Base-by-base conservation (phyloP, 768 basidiomycete genomes). In the Mycena alexandri region DNA sequence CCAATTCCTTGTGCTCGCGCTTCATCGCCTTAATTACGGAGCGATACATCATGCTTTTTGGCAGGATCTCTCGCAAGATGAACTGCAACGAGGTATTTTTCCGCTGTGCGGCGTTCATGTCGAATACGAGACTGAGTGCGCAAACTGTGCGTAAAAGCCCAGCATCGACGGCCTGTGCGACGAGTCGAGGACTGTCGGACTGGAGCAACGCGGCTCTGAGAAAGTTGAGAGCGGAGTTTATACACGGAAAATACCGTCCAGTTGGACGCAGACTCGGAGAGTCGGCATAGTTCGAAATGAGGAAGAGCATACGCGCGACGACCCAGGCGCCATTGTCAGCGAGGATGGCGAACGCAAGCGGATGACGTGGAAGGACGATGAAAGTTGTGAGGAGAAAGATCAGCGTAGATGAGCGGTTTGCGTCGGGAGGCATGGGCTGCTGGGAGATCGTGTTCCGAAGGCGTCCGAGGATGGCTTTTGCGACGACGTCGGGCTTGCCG, bases 291-390 rank as follows among this genome's bases (percentile, higher is more conserved):
- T 59, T n/a, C 0, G 67, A 55, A 2, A 33, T 38, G n/a, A 68
- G 21, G 38, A 44, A 44, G 3, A 68, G 56, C 55, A 61, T 61
- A 10, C 67, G 61, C 14, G 61, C 47, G 38, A 64, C 62, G n/a
- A 68, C 50, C 67, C 67, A 68, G 36, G n/a, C 17, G 3, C 24
- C 56, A 36, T 63, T 68, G 33, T 68, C 54, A 16, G 63, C 67
- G 21, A 68, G 56, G 25, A 68, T 41, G n/a, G 55, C 42, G 55
- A 68, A 64, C 24, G 62, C 25, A 50, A 68, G 62, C 5, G 61
- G 47, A 38, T 68, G 67, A 3, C 34, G 5, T 1, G 67, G 56
- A 9, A 63, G 21, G 10, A 10, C 4, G 3, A 33, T 60, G 21
- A 68, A 36, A 2, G 22, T 43, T 8, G 36, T 34, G 57, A 68